Conservation (phyloP, 2,329 filamentous ascomycete genomes). For the Neonectria coccinea region DNA sequence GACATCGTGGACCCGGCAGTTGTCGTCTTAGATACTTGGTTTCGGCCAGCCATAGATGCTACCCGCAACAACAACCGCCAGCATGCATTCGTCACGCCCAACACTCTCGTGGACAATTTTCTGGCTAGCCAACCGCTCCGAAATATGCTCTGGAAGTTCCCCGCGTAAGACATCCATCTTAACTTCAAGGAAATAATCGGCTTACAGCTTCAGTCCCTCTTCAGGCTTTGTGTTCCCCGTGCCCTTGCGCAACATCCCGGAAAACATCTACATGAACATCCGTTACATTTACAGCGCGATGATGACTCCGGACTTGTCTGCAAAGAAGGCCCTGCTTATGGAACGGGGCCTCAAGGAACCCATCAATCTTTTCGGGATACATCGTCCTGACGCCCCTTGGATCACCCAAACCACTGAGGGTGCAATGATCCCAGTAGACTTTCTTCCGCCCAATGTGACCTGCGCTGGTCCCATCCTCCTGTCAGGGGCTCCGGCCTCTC, state of each 20-base stretch:
- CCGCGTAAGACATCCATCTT: conserved; percentile 27
- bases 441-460: conserved; percentile 48
- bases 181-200: too few species aligned
- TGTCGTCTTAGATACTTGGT: conserved; percentile 49
- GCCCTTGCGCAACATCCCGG: conserved; percentile 50
- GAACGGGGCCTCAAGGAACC: conserved; percentile 37
- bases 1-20: conserved; percentile 49
- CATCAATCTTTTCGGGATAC: conserved; percentile 40
- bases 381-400: conserved; percentile 46
- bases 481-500: conserved; percentile 49
- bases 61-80: conserved; percentile 39
- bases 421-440: conserved; percentile 46
- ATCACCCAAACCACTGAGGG: conserved; percentile 44
- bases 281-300: conserved; percentile 48
- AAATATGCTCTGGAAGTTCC: conserved; percentile 41
- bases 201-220: conserved; percentile 48
- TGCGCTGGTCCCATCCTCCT: conserved; percentile 60
- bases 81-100: conserved; percentile 58
- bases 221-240: conserved; percentile 60
- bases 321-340: conserved; percentile 39
- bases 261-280: conserved; percentile 50
- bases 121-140: conserved; percentile 30
- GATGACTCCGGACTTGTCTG: conserved; percentile 41
- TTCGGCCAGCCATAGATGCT: conserved; percentile 45
- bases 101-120: conserved; percentile 49